Evolutionary conservation across 169 alveolate species (phyloP), one percentile per base, ranked within the genome.

Genomic region (Perkinsus olseni): DNA sequence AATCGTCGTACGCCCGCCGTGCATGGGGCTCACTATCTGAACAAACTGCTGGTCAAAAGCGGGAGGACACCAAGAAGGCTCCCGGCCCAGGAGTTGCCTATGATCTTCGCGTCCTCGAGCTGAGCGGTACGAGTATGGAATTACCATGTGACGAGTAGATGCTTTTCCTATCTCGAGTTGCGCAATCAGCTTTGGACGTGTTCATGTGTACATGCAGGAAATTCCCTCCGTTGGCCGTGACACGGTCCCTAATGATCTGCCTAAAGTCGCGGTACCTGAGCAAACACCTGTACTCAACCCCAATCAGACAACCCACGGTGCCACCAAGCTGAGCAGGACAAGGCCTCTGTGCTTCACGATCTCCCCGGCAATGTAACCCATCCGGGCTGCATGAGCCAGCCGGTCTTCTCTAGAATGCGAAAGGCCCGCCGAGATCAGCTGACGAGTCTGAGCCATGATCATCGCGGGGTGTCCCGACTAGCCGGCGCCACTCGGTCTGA

Each of bases 321-420:
- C 95, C 11, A 95, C 94, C 39, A 91, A 92, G 8, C 95, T 95
- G 11, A 95, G 94, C 17, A 95, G 45, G 91, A 95, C 93, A 38
- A 95, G 92, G 36, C 96, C 96, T 13, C 95, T 94, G 91, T 95
- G 95, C 82, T 95, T 95, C 38, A 93, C 94, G 4, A 95, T 92
- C 91, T 93, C 95, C 38, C 94, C 74, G 24, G 96, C 96, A 10
- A 95, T 91, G 74, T 93, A 93, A 0, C 95, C 95, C 34, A 95
- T 93, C 17, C 62, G 62, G 17, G 62, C 62, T 10, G 62, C 62
- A 17, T 45, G 28, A 95, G 93, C 37, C 95, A 40, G 38, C 92
- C 96, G 90, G 92, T 95, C 38, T 93, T 92, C 74, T 93, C 91
- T 0, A 31, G 8, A 20, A 28, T 38, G 92, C n/a, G 40, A 0